Conservation (phyloP, 306 rosid genomes). For the Dryas alaskensis region DNA sequence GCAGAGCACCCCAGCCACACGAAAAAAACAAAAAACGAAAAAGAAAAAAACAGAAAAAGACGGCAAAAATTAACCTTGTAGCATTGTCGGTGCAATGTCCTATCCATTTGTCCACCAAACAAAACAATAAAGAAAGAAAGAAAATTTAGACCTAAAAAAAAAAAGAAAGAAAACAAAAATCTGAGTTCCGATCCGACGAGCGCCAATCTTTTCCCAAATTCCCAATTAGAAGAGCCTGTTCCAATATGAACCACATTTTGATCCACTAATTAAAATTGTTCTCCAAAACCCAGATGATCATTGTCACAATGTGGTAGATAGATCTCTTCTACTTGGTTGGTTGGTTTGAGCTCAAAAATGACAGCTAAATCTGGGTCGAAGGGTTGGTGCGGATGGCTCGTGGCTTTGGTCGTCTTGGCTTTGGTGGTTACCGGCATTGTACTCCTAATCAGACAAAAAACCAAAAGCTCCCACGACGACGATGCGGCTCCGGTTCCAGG, state of each 20-base stretch:
- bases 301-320: slow-evolving; percentile 18
- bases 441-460: slow-evolving; percentile 36
- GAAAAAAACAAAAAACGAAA: background rate
- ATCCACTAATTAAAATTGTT: too few relatives aligned
- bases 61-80: background rate
- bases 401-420: slow-evolving; percentile 52
- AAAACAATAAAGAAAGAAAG: background rate
- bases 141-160: background rate
- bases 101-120: background rate
- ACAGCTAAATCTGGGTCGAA: slow-evolving; percentile 48
- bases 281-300: background rate
- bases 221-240: too few relatives aligned
- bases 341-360: slow-evolving; percentile 39
- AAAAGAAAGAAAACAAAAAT: background rate
- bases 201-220: background rate
- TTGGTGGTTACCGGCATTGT: slow-evolving; percentile 56
- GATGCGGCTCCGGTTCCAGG: slow-evolving; percentile 67
- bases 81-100: background rate
- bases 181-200: slow-evolving; percentile 7
- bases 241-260: background rate
- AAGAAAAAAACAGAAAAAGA: background rate
- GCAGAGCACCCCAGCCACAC: background rate
- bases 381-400: slow-evolving; percentile 71
- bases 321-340: slow-evolving; percentile 31
- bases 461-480: slow-evolving; percentile 32